Evolutionary conservation across 805 yeast species (phyloP).

Genomic region (Sungouiella blattae): DNA sequence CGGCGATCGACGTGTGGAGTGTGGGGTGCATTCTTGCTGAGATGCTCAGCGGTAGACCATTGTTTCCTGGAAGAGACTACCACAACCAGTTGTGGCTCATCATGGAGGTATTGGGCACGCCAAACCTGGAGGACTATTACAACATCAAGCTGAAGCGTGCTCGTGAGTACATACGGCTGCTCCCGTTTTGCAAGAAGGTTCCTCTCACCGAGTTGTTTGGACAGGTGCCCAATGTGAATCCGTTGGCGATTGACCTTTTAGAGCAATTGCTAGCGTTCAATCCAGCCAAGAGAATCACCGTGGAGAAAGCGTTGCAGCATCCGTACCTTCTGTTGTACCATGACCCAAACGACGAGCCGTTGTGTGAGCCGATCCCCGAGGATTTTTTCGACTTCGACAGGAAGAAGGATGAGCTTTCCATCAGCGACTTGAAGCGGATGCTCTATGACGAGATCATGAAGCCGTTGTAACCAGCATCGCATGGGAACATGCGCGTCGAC

Average conservation of each 20-base stretch:
- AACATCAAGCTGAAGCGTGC: slow-evolving; percentile 79
- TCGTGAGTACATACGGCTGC: slow-evolving; percentile 76
- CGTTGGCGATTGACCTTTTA: slow-evolving; percentile 55
- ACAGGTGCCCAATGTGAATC: slow-evolving; percentile 28
- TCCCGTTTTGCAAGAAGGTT: slow-evolving; percentile 63
- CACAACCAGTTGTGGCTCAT: slow-evolving; percentile 86
- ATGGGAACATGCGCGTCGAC: too few species aligned
- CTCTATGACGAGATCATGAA: slow-evolving; percentile 80
- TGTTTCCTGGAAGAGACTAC: slow-evolving; percentile 93
- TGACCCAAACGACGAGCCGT: slow-evolving; percentile 92
- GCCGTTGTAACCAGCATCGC: slow-evolving; percentile 35
- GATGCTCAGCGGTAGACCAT: slow-evolving; percentile 77
- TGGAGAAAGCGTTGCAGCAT: slow-evolving; percentile 71
- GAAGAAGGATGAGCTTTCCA: slow-evolving; percentile 70
- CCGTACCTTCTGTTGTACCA: slow-evolving; percentile 90
- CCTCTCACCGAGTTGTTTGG: slow-evolving; percentile 21
- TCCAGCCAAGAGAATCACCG: slow-evolving; percentile 69
- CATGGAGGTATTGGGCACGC: slow-evolving; percentile 84
- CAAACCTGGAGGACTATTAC: slow-evolving; percentile 71
- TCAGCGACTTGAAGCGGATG: slow-evolving; percentile 73
- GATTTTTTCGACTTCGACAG: slow-evolving; percentile 89
- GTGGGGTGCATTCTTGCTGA: slow-evolving; percentile 96
- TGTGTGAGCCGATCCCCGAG: slow-evolving; percentile 74
- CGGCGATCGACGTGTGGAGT: slow-evolving; percentile 95
- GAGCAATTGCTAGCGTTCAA: slow-evolving; percentile 65